Evolutionary conservation across 768 basidiomycete species (phyloP).

Genomic region (Tylopilus intermedius): DNA sequence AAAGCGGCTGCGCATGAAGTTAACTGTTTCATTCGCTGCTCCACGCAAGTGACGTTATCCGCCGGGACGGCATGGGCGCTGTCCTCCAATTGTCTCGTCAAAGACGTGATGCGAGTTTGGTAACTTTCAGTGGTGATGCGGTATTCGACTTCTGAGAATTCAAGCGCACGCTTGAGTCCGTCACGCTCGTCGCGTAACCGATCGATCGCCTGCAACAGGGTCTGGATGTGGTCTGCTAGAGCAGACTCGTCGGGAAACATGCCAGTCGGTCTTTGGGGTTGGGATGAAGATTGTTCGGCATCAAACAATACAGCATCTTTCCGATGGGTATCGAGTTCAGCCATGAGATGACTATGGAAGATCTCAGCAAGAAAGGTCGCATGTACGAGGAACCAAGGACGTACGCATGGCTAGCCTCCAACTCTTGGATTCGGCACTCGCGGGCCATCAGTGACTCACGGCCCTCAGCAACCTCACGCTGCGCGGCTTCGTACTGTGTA

Average conservation of each 20-base stretch:
- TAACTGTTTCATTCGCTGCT: constrained; percentile 28
- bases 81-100: constrained; percentile 23
- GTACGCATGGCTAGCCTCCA: constrained; percentile 27
- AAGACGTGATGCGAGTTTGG: constrained; percentile 43
- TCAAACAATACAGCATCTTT: neutral
- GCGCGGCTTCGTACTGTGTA: constrained; percentile 39
- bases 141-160: constrained; percentile 66
- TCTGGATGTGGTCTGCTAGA: constrained; percentile 43
- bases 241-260: constrained; percentile 18
- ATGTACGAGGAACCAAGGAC: constrained; percentile 4
- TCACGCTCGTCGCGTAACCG: constrained; percentile 67
- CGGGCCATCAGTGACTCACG: constrained; percentile 16
- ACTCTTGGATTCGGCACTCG: constrained; percentile 21
- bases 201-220: constrained; percentile 57
- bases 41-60: neutral
- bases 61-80: constrained; percentile 15
- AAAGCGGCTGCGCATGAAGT: constrained; percentile 33
- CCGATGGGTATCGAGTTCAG: constrained; percentile 13
- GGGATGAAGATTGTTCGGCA: neutral
- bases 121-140: constrained; percentile 58
- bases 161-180: constrained; percentile 52
- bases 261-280: neutral
- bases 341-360: constrained; percentile 16
- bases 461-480: constrained; percentile 28
- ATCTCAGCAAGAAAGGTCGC: neutral